phyloP scores from a whole-genome alignment of 306 rosid species.

The Astragalus glycyphyllos region DNA sequence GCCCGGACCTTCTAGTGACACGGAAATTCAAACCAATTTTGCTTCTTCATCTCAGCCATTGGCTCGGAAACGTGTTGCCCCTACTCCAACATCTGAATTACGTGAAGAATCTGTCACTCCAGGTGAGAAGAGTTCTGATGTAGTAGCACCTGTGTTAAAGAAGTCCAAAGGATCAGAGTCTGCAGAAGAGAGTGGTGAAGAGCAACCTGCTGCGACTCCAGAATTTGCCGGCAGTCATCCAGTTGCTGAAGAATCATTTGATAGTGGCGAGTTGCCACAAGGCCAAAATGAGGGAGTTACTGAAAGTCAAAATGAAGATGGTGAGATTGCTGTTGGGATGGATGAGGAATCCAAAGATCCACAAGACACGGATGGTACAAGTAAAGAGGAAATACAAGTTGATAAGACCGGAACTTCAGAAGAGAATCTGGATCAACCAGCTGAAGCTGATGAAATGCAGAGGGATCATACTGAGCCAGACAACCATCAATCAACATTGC shows the following conservation, averaged over 20 bases:
- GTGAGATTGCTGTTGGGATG: slow-evolving; percentile 55
- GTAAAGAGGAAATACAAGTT: slow-evolving; percentile 61
- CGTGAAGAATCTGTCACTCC: slow-evolving; percentile 60
- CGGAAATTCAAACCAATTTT: slow-evolving; percentile 56
- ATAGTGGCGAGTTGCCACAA: slow-evolving; percentile 62
- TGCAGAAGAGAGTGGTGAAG: slow-evolving; percentile 59
- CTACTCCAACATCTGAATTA: slow-evolving; percentile 67
- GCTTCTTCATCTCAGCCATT: slow-evolving; percentile 51
- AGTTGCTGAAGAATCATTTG: slow-evolving; percentile 63
- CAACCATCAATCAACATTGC: slow-evolving; percentile 55
- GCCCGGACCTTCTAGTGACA: slow-evolving; percentile 55
- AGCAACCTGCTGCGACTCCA: slow-evolving; percentile 48
- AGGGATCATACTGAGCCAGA: slow-evolving; percentile 70
- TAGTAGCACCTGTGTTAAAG: slow-evolving; percentile 59
- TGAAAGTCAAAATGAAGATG: slow-evolving; percentile 72
- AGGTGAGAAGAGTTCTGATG: slow-evolving; percentile 64
- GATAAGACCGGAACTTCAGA: slow-evolving; percentile 55
- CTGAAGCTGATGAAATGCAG: slow-evolving; percentile 65
- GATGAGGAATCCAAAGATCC: slow-evolving; percentile 65
- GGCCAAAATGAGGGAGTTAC: slow-evolving; percentile 65
- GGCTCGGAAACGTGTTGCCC: slow-evolving; percentile 77
- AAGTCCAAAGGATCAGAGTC: slow-evolving; percentile 75
- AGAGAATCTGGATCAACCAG: slow-evolving; percentile 64
- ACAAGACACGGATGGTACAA: slow-evolving; percentile 45
- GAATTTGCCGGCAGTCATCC: slow-evolving; percentile 58